Evolutionary conservation across 2,329 filamentous ascomycete species (phyloP), one percentile per base, ranked within the genome.

Genomic region (Diaporthe velutina): DNA sequence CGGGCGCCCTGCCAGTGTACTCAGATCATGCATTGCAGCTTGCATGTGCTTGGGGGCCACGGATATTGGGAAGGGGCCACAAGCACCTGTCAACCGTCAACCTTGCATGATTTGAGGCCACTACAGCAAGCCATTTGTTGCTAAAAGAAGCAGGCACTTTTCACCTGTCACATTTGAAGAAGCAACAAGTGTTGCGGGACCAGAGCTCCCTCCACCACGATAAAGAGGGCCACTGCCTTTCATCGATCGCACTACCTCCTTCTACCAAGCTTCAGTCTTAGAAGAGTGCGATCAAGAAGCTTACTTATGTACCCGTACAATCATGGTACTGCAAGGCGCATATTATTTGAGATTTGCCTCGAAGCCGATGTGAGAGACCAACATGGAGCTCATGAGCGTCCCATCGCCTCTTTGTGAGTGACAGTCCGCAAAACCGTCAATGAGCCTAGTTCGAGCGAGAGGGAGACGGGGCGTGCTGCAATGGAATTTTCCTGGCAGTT

Each of bases 31-130:
- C 72, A 64, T 74, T 74, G 67, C 73, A 74, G 61, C 73, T 64
- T 74, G 68, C 73, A 74, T 74, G 61, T 66, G 50, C 67, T 57
- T 70, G 67, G 73, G 66, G 52, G 50, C 33, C 61, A 48, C 40
- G 54, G 64, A 70, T 19, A 52, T 30, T 52, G 30, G 64, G 45
- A 30, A 38, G 45, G 54, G n/a, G 66, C 57, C 28, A 70, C 71
- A 66, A 61, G 58, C 48, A 71, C 55, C 67, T 75, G 74, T 75
- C 74, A 75, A 66, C 68, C 74, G 68, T 70, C 73, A 76, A 74
- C 71, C 73, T 42, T 76, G 73, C 74, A 76, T 76, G 45, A 30
- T n/a, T n/a, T 38, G 28, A 73, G 48, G 73, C 38, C 42, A 54
- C 55, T 28, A n/a, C 72, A 30, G 72, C 67, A 71, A 61, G 67